These are phyloP conservation scores for Nannochloris sp. DNA, from an alignment of 139 green algal genomes.

Conservation along the genomic window DNA sequence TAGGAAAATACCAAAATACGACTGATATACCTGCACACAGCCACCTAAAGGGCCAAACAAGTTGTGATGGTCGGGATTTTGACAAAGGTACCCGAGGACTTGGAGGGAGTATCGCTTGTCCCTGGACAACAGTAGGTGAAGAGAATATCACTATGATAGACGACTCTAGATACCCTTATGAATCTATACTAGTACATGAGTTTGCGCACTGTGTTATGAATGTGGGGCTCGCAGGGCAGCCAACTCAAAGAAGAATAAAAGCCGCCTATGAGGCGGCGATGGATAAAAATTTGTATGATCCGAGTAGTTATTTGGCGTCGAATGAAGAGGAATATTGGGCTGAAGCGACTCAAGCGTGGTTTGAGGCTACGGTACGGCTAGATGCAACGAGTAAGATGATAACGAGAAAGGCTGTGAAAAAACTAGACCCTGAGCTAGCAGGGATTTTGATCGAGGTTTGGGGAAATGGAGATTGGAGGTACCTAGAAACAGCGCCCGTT, in stretches of 20 bases:
- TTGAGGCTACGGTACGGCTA: conserved; percentile 50
- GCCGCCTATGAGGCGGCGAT: conserved; percentile 15
- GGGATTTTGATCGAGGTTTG: conserved; percentile 42
- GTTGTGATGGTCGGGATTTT: conserved; percentile 29
- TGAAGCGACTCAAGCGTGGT: conserved; percentile 66
- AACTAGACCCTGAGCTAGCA: conserved; percentile 50
- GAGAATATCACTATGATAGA: conserved; percentile 50
- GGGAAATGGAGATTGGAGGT: conserved; percentile 53
- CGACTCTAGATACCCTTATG: conserved; percentile 39
- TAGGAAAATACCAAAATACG: conserved; percentile 53
- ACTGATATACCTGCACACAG: conserved; percentile 64
- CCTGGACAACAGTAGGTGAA: conserved; percentile 13
- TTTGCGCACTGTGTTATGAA: conserved; percentile 37
- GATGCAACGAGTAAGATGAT: conserved; percentile 72
- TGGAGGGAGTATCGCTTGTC: conserved; percentile 37
- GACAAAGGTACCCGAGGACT: conserved; percentile 54
- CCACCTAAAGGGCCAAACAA: conserved; percentile 39
- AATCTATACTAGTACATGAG: conserved; percentile 67
- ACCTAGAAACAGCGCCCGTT: conserved; percentile 31
- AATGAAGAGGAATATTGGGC: conserved; percentile 76
- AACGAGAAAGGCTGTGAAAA: conserved; percentile 44
- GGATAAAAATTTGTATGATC: conserved; percentile 1
- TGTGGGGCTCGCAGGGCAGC: neutral
- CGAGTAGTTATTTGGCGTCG: conserved; percentile 29
- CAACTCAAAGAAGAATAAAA: conserved; percentile 5